Evolutionary conservation across 257 asterid species (phyloP), one percentile per base, ranked within the genome.

Genomic region (Solanum etuberosum): DNA sequence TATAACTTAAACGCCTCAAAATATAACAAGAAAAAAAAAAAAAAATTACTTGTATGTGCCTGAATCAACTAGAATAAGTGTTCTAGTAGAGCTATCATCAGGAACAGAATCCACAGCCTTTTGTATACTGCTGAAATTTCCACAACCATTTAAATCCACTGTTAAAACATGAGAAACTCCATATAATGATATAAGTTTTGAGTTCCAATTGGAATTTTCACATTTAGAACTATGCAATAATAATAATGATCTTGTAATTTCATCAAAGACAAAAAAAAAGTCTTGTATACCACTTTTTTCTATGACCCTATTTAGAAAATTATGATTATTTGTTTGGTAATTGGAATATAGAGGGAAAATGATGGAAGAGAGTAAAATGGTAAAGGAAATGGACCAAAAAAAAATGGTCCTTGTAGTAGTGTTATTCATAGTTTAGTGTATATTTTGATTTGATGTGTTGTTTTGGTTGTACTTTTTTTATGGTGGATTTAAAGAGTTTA

Each of bases 31-130:
- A n/a, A n/a, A n/a, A n/a, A n/a, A n/a, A n/a, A 5, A 12, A 3
- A 12, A 6, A 2, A 18, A 15, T 80, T 81, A 93, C 98, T 95
- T 93, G 90, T 93, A 95, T 12, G 95, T 95, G 88, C 98, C 98
- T 1, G 95, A 89, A 87, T 91, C 93, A 10, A 96, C 83, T 15
- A 88, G 83, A 71, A 96, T 92, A 20, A 96, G 96, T 6, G 95
- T 92, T 89, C 89, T 90, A 76, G 91, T 48, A 18, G 87, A 51
- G 86, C 93, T 92, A 20, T 87, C 80, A 90, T 94, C 97, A 23
- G 97, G 96, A 77, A 88, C 89, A 4, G 94, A 91, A 48, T 96
- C 98, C 31, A 96, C 89, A 3, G 99, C 99, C 86, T 92, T 91
- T 86, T 96, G 98, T 46, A 94, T 86, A 70, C 92, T 92, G 90